Base-by-base conservation (phyloP, 768 basidiomycete genomes). In the Auriscalpium microsporum region DNA sequence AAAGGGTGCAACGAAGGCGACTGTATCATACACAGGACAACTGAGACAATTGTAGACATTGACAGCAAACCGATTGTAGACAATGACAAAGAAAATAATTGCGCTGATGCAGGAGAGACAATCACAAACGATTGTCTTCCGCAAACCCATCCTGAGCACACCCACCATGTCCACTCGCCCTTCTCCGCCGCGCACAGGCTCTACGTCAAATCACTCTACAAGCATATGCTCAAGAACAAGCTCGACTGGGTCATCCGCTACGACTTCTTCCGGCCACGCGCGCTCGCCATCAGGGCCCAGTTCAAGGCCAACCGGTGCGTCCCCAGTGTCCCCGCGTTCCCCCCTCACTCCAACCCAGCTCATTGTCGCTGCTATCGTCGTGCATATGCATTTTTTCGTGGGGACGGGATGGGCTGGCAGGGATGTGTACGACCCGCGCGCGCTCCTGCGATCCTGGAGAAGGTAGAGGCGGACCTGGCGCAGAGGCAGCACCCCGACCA, bases 181-280 rank as follows among this genome's bases (percentile, higher is more conserved):
- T 91, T 90, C 74, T 78, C 86, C 42, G 72, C 81, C 35, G 86
- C 83, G 6, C 89, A 90, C 74, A 82, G 83, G 67, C 78, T 81
- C 63, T 87, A 94, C 66, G 91, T 94, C 68, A 91, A 95, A 74
- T 90, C 89, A 8, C 80, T 98, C 7, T 97, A 96, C 77, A 86
- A 81, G 65, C 86, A 94, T 37, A 81, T 83, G 63, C 79, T 98
- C 57, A 87, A 80, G 64, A 94, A 96, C 63, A 78, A 89, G 48
- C 75, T 95, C 52, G 86, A 98, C 71, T 98, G 95, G 95, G 84
- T 81, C 47, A 76, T 96, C 61, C 78, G 87, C 55, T 76, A 94
- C 53, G 88, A 93, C 65, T 66, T 91, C 1, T 97, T 92, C 92
- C 81, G 94, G 58, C 78, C 75, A 54, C 81, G 86, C 70, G 94